Conservation (phyloP, 164 flowering plant species). For the Nymphaea colorata region DNA sequence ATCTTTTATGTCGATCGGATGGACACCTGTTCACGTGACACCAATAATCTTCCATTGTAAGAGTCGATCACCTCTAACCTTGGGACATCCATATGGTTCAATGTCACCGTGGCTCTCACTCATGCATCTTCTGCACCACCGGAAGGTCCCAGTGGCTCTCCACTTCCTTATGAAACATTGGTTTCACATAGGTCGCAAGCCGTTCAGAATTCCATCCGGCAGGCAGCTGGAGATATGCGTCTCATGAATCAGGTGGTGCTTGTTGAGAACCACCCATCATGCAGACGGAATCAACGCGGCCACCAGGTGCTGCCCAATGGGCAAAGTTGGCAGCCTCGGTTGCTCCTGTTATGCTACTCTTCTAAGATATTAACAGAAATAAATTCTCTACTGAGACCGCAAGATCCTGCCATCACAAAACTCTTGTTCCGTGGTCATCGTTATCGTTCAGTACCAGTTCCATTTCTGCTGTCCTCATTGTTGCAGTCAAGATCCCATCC, state of each 20-base stretch:
- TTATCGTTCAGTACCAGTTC: constrained; percentile 72
- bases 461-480: constrained; percentile 77
- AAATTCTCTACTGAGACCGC: constrained; percentile 57
- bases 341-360: constrained; percentile 68
- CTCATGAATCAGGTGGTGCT: constrained; percentile 85
- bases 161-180: constrained; percentile 76
- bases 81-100: constrained; percentile 73
- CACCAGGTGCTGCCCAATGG: constrained; percentile 88
- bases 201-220: constrained; percentile 79
- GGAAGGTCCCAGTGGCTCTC: constrained; percentile 81
- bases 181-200: constrained; percentile 78
- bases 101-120: constrained; percentile 68
- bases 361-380: constrained; percentile 79
- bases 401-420: constrained; percentile 56
- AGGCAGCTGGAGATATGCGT: constrained; percentile 78
- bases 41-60: constrained; percentile 70
- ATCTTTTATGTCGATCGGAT: constrained; percentile 79
- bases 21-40: constrained; percentile 72
- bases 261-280: constrained; percentile 88
- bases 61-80: constrained; percentile 45
- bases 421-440: constrained; percentile 88
- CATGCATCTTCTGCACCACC: constrained; percentile 96
- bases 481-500: constrained; percentile 88
- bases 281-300: constrained; percentile 81
- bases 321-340: constrained; percentile 72